These are phyloP conservation scores for Exophiala oligosperma DNA, from an alignment of 2,329 filamentous ascomycete species.

Conservation along the genomic window DNA sequence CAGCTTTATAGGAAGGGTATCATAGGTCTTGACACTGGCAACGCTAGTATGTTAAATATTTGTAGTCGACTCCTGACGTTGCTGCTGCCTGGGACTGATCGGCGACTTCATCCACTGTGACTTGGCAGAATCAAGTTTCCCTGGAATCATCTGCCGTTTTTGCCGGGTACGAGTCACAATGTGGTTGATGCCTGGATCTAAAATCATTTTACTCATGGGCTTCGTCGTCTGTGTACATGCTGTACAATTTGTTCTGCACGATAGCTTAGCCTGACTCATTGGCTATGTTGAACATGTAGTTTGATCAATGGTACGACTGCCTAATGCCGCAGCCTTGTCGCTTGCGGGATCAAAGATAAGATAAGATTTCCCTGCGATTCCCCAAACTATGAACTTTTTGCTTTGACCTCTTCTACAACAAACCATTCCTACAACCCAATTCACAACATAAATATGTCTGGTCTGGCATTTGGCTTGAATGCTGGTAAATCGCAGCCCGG, in stretches of 20 bases:
- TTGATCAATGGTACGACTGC: no score
- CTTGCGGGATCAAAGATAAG: neutral
- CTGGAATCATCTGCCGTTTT: neutral
- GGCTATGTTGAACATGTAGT: no score
- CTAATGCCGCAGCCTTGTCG: no score
- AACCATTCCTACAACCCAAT: neutral
- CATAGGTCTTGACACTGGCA: no score
- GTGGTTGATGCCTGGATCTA: no score
- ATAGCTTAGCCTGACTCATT: no score
- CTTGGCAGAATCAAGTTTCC: neutral
- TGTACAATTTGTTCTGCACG: no score
- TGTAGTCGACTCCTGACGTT: neutral
- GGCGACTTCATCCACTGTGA: neutral
- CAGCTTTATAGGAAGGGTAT: no score
- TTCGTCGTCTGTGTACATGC: no score
- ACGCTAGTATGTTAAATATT: no score
- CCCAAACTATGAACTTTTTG: neutral
- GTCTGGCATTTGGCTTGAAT: constrained; percentile 45
- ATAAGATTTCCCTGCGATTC: neutral
- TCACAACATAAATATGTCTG: constrained; percentile 31
- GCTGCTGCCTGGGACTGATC: neutral
- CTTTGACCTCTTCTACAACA: neutral
- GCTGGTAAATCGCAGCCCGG: constrained; percentile 33
- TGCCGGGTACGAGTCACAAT: neutral
- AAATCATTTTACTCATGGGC: no score